phyloP scores from a whole-genome alignment of 106 monocot species.

The Triglochin maritima region DNA sequence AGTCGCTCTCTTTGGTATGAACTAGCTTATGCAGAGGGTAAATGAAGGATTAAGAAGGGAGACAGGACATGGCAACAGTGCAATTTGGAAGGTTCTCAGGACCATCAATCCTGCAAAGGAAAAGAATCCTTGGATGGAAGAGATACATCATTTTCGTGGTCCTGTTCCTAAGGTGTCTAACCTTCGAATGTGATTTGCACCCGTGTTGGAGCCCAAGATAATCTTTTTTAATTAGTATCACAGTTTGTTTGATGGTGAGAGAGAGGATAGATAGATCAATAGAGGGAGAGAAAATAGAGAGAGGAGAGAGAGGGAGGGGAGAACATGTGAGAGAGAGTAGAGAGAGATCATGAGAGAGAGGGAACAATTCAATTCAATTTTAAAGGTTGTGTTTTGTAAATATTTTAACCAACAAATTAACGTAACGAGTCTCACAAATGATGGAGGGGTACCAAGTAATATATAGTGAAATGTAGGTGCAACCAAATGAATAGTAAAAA shows the following conservation, averaged over 20 bases:
- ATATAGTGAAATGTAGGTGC: no score
- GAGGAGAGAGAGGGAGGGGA: no score
- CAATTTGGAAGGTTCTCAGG: conserved; percentile 70
- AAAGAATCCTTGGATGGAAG: conserved; percentile 77
- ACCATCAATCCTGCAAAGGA: conserved; percentile 47
- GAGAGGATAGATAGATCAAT: no score
- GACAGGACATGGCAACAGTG: conserved; percentile 82
- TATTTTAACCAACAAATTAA: no score
- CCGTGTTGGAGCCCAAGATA: not conserved
- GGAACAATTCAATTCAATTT: no score
- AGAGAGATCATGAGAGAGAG: no score
- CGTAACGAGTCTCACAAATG: no score
- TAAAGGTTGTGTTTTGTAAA: no score
- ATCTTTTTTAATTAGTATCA: not conserved
- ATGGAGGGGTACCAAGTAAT: no score
- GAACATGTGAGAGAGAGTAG: no score
- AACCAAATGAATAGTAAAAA: no score
- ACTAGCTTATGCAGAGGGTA: conserved; percentile 63
- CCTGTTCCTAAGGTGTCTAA: conserved; percentile 40
- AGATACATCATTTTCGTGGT: conserved; percentile 57
- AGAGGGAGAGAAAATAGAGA: no score
- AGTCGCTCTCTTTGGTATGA: conserved; percentile 94
- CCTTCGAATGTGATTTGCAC: conserved; percentile 1
- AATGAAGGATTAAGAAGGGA: conserved; percentile 57
- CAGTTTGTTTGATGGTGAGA: not conserved